These are phyloP conservation scores for Beauveria brongniartii DNA, from an alignment of 2,329 filamentous ascomycete genomes.

Conservation along the genomic window DNA sequence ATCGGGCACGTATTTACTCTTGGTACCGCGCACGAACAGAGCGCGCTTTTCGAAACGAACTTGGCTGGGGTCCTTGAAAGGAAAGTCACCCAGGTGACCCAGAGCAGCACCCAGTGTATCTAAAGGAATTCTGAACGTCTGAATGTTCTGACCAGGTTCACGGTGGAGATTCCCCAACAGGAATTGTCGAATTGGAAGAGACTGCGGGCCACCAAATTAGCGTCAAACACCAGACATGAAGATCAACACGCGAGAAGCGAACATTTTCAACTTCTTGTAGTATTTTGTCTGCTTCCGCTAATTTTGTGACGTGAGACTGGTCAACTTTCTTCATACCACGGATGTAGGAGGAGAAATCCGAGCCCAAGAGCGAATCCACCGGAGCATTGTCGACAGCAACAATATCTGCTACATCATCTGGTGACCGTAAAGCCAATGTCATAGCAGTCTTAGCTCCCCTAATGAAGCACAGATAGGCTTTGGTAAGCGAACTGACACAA, in stretches of 20 bases:
- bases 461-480: neutral
- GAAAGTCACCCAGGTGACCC: conserved; percentile 78
- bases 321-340: conserved; percentile 80
- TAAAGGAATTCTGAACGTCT: conserved; percentile 75
- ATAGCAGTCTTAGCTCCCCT: conserved; percentile 92
- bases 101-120: conserved; percentile 59
- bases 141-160: conserved; percentile 38
- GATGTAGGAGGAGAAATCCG: conserved; percentile 72
- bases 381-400: conserved; percentile 90
- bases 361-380: conserved; percentile 65
- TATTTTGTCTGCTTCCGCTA: conserved; percentile 73
- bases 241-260: neutral
- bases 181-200: conserved; percentile 77
- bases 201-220: conserved; percentile 28
- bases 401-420: conserved; percentile 59
- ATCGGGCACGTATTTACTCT: conserved; percentile 72
- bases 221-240: neutral
- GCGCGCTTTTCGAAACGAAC: conserved; percentile 67
- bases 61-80: conserved; percentile 65
- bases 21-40: conserved; percentile 71
- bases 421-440: conserved; percentile 68
- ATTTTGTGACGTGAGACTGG: conserved; percentile 54
- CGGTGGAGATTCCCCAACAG: conserved; percentile 77
- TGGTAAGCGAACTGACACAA: neutral
- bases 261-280: conserved; percentile 66